Percentiles rank a stretch among this genome's conserved stretches.
Evolutionary conservation across 148 eudicot species (phyloP).

Genomic region (Linanthus parryae): DNA sequence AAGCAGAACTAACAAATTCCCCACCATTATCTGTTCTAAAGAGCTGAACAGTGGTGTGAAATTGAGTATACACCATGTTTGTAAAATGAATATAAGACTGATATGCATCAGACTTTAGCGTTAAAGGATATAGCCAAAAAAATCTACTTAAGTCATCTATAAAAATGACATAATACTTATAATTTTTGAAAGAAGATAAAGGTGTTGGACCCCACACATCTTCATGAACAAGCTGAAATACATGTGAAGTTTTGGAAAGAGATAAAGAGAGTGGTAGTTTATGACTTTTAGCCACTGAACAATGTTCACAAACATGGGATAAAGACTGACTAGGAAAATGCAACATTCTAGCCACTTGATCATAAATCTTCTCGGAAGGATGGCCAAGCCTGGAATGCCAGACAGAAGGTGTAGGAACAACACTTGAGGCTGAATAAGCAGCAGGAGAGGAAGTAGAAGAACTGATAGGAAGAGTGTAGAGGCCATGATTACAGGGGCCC

Average conservation of each 20-base stretch:
- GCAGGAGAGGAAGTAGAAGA: constrained; percentile 1
- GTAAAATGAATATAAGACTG: not conserved
- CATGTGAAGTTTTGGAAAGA: not conserved
- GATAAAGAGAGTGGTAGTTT: not conserved
- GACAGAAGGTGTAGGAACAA: too few relatives aligned
- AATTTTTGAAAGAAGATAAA: not conserved
- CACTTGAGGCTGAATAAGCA: too few relatives aligned
- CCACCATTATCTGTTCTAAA: too few relatives aligned
- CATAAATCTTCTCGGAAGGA: not conserved
- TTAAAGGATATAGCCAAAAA: constrained; percentile 2
- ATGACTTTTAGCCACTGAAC: not conserved
- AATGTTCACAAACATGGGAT: not conserved
- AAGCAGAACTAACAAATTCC: not conserved
- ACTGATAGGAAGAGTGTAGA: not conserved
- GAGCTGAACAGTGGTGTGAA: not conserved
- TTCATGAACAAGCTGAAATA: not conserved
- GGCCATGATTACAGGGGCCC: too few relatives aligned
- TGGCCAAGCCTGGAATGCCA: not conserved
- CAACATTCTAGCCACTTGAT: not conserved
- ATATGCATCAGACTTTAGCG: not conserved
- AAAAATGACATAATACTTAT: not conserved
- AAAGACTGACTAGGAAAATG: not conserved
- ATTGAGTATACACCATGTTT: not conserved
- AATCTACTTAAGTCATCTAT: not conserved
- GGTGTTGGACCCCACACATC: constrained; percentile 3